phyloP scores from a whole-genome alignment of 2,329 filamentous ascomycete species.

The Colletotrichum sp. region DNA sequence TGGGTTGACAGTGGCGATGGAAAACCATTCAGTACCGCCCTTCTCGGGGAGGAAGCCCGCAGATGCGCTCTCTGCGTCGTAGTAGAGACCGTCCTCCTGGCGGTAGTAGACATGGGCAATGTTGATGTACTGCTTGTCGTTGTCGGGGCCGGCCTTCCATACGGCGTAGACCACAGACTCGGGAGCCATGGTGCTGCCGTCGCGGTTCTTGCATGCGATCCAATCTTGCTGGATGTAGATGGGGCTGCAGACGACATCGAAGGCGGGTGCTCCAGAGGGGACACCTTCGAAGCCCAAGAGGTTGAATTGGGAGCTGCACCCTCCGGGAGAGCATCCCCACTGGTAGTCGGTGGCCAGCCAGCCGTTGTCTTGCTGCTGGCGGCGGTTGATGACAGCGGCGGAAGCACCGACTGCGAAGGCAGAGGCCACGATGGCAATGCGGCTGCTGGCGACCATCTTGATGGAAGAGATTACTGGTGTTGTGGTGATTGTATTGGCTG shows the following conservation, averaged over 20 bases:
- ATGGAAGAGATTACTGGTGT: no score
- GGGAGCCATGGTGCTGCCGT: neutral
- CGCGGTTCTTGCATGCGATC: slow-evolving; percentile 24
- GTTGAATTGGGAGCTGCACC: slow-evolving; percentile 28
- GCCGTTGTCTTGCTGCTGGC: neutral
- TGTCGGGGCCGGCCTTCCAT: slow-evolving; percentile 23
- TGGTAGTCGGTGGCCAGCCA: slow-evolving; percentile 5
- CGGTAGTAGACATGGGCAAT: slow-evolving; percentile 26
- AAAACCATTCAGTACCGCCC: neutral
- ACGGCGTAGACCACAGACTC: slow-evolving; percentile 24
- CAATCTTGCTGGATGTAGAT: slow-evolving; percentile 28
- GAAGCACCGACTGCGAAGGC: neutral
- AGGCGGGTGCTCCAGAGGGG: slow-evolving; percentile 26
- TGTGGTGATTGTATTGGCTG: no score
- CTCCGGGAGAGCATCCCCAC: slow-evolving; percentile 28
- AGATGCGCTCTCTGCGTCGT: neutral
- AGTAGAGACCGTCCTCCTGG: neutral
- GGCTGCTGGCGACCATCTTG: neutral
- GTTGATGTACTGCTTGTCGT: slow-evolving; percentile 24
- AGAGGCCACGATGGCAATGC: neutral
- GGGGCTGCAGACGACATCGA: slow-evolving; percentile 29
- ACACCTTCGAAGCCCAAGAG: slow-evolving; percentile 26
- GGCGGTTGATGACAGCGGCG: neutral
- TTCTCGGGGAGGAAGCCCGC: neutral
- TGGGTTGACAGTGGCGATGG: neutral